phyloP scores from a whole-genome alignment of 1,139 yeast species.

The Saccharomycopsis hybrid region DNA sequence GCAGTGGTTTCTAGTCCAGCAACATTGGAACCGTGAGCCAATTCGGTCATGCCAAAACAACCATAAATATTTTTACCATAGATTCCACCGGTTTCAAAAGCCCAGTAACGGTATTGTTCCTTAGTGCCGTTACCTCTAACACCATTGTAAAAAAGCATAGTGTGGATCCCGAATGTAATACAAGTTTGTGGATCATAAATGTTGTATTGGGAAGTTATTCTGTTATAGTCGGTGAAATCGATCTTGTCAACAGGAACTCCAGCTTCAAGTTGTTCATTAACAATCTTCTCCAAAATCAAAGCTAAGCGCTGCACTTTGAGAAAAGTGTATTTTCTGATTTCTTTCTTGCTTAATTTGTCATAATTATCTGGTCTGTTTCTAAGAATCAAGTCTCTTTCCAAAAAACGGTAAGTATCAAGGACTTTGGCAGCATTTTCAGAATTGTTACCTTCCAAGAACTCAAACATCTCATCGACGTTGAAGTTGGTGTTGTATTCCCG shows the following conservation, averaged over 20 bases:
- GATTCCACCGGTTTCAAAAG: constrained; percentile 63
- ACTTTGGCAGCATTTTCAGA: constrained; percentile 6
- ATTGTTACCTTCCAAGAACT: constrained; percentile 19
- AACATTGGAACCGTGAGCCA: constrained; percentile 91
- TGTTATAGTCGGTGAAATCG: constrained; percentile 28
- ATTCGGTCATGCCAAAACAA: constrained; percentile 91
- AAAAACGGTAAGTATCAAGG: constrained; percentile 5
- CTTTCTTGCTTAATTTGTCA: constrained; percentile 15
- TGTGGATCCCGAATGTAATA: constrained; percentile 66
- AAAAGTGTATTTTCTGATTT: constrained; percentile 15
- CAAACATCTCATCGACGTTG: constrained; percentile 16
- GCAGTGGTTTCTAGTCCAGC: constrained; percentile 93
- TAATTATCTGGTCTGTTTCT: constrained; percentile 14
- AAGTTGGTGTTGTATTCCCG: constrained; percentile 13
- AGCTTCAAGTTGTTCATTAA: constrained; percentile 5
- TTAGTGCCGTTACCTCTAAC: constrained; percentile 68
- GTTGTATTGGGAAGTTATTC: constrained; percentile 37
- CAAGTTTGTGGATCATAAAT: constrained; percentile 53
- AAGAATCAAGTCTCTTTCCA: constrained; percentile 18
- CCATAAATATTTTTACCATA: constrained; percentile 68
- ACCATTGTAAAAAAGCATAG: constrained; percentile 64
- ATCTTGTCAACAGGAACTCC: constrained; percentile 15
- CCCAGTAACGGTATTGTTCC: constrained; percentile 61
- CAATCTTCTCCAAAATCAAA: constrained; percentile 6
- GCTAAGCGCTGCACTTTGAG: constrained; percentile 18